Evolutionary conservation across 208 protist genomes (phyloP).

Genomic region (Leishmania tarentolae): DNA sequence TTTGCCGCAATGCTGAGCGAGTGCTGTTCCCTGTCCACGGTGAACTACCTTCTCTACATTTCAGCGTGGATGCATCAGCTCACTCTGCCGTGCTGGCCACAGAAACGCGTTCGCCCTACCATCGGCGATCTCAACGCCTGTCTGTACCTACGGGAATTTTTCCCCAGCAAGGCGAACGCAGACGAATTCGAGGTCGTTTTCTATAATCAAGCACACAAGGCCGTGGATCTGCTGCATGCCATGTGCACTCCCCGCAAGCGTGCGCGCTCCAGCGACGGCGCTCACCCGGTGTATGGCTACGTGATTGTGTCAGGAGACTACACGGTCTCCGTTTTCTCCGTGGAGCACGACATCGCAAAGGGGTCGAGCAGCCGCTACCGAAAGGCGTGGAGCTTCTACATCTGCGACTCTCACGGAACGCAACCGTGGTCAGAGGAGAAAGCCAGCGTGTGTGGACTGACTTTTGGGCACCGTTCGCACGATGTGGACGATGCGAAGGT

Average conservation of each 20-base stretch:
- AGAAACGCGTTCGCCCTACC: constrained; percentile 66
- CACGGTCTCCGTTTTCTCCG: constrained; percentile 82
- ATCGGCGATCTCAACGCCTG: constrained; percentile 79
- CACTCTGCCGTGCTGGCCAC: constrained; percentile 70
- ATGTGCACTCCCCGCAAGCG: constrained; percentile 47
- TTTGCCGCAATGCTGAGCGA: constrained; percentile 66
- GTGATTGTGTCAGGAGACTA: constrained; percentile 91
- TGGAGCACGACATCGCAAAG: constrained; percentile 53
- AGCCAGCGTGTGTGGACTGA: constrained; percentile 71
- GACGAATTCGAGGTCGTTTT: constrained; percentile 85
- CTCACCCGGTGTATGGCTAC: constrained; percentile 72
- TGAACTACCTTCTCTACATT: constrained; percentile 90
- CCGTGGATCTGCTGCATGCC: constrained; percentile 50
- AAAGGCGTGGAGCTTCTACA: constrained; percentile 80
- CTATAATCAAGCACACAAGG: constrained; percentile 70
- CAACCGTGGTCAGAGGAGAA: constrained; percentile 86
- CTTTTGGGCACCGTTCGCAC: constrained; percentile 37
- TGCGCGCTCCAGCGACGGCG: constrained; percentile 10
- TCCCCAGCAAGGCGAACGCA: constrained; percentile 64
- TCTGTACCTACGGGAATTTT: constrained; percentile 75
- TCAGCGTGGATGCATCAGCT: constrained; percentile 89
- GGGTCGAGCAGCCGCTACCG: constrained; percentile 32
- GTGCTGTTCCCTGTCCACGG: constrained; percentile 64
- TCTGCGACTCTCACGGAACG: constrained; percentile 88
- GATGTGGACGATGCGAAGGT: constrained; percentile 7